Evolutionary conservation across 371 early-diverging fungal genomes (phyloP), one percentile per base, ranked within the genome.

Genomic region (Lichtheimia corymbifera): DNA sequence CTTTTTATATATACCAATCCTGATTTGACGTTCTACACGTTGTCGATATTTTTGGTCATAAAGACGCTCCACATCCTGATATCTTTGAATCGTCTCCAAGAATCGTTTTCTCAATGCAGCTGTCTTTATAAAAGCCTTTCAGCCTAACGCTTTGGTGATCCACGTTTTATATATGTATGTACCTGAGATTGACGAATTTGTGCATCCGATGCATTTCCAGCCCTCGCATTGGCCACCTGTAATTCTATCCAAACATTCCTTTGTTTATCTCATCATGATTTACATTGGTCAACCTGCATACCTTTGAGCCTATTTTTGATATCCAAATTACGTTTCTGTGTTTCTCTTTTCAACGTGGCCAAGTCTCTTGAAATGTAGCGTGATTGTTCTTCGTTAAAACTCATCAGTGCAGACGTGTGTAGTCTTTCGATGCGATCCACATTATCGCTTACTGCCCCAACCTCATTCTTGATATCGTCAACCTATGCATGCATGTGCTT

Each of bases 1-100:
- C 22, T 17, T 17, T n/a, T n/a, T n/a, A 17, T 18, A 47, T 47
- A 47, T 53, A 93, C 93, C 95, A 72, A 95, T 91, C 55, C 86
- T 78, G 63, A 88, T 89, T 64, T 95, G 94, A 67, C 92, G 71
- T 68, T 92, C 91, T 83, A 94, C 84, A 50, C 94, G 82, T 47
- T 88, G 88, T 61, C 92, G 90, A 67, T 91, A 91, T 67, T 92
- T 92, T 63, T 89, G 85, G 55, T 91, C 84, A 62, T 88, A 92
- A 58, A 86, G 82, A 41, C 83, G 83, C 70, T 95, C 94, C 4
- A 91, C 82, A 50, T 83, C 80, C 73, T 91, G 91, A 59, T 92
- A 95, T 40, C 90, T 83, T 58, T 84, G 86, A 75, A 95, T 90
- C 22, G 88, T 83, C 40, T 91, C 90, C 72, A 93, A 67, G 61